These are phyloP conservation scores for Calocera viscosa DNA, from an alignment of 768 basidiomycete species.

Conservation along the genomic window DNA sequence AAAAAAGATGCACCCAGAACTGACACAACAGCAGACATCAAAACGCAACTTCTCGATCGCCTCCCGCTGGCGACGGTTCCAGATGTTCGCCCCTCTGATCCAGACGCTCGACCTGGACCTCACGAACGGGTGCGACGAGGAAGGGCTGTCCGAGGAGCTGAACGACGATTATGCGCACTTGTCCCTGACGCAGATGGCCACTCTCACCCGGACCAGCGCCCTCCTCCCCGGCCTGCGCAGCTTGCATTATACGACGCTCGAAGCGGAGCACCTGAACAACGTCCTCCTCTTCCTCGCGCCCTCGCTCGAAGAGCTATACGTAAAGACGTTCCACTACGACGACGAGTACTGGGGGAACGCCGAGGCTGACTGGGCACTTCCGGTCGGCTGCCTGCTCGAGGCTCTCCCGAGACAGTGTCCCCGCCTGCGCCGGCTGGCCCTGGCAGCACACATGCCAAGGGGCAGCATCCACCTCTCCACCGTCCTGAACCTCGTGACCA, in stretches of 20 bases:
- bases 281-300: background rate
- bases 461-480: background rate
- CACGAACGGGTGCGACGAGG: background rate
- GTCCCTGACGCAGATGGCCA: background rate
- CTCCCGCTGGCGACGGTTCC: background rate
- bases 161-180: slow-evolving; percentile 5
- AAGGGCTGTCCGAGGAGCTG: background rate
- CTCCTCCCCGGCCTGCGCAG: background rate
- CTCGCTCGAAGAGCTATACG: background rate
- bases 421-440: background rate
- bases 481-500: background rate
- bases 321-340: slow-evolving; percentile 2
- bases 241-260: slow-evolving; percentile 1
- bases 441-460: background rate
- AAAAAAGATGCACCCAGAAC: background rate
- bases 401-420: background rate
- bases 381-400: background rate
- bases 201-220: background rate
- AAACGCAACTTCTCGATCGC: slow-evolving; percentile 1
- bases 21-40: background rate
- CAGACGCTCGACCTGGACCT: slow-evolving; percentile 8
- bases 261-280: slow-evolving; percentile 6
- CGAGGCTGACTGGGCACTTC: slow-evolving; percentile 4
- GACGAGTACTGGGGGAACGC: slow-evolving; percentile 6
- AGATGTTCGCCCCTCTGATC: background rate